Evolutionary conservation across 177 flowering plant species (phyloP), one percentile per base, ranked within the genome.

Genomic region (Vitis hybrid): DNA sequence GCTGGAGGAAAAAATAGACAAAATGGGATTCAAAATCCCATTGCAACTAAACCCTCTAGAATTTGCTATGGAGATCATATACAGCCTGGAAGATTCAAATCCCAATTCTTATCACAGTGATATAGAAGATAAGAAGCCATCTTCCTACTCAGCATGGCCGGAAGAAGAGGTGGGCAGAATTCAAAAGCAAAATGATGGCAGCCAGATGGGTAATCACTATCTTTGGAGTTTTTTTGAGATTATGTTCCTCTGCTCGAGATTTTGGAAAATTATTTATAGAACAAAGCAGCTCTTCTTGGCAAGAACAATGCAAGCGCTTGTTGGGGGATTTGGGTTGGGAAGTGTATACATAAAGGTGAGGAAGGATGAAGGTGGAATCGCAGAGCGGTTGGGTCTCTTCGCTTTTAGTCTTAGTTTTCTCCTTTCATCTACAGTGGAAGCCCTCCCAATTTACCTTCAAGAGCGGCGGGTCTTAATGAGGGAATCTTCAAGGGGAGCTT

Each of bases 371-470:
- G 83, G 69, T 14, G 98, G 98, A 26, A 81, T 92, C 1, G 84
- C 92, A 1, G 97, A 90, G 72, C 67, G 97, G 59, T 76, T 90
- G 69, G 98, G 99, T 12, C 80, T 95, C 6, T 95, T 93, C 60
- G 99, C 99, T 11, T 95, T 95, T 68, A 91, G 93, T 68, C 90
- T 93, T 39, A 91, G 98, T 68, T 90, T 93, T 65, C 93, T 95
- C 48, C 91, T 95, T 14, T 93, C 99, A 23, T 92, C 97, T 1
- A 93, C 99, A 2, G 91, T 91, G 4, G 99, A 95, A 81, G 96
- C 98, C 1, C 91, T 93, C 34, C 99, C 98, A 0, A 91, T 95
- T 23, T 95, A 87, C 86, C 88, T 95, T 18, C 96, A 91, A 81
- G 99, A 91, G 72, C 76, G 97, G 14, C 79, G 83, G 0, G 93